Evolutionary conservation across 768 basidiomycete genomes (phyloP).

Genomic region (Boletus barrowsii): DNA sequence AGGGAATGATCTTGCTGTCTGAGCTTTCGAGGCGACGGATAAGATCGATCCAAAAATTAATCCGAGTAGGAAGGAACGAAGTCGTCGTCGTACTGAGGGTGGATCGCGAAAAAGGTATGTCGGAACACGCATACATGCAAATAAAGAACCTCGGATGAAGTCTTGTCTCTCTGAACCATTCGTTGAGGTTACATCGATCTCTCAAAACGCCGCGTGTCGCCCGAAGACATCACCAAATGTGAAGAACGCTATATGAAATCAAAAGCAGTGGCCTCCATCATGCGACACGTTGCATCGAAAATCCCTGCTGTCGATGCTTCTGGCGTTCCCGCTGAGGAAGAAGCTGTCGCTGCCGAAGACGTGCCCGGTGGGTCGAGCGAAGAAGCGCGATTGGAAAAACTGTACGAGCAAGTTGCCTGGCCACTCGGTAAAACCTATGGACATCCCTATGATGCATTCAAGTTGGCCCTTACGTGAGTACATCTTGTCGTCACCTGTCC

Average conservation of each 20-base stretch:
- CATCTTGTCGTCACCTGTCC: neutral
- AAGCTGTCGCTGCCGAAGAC: slow-evolving; percentile 22
- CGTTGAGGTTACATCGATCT: slow-evolving; percentile 92
- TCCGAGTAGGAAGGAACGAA: slow-evolving; percentile 95
- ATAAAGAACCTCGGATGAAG: neutral
- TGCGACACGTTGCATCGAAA: slow-evolving; percentile 87
- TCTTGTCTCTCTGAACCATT: neutral
- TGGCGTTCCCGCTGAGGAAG: slow-evolving; percentile 26
- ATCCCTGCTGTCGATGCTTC: slow-evolving; percentile 46
- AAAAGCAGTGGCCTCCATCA: slow-evolving; percentile 90
- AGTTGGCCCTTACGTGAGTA: slow-evolving; percentile 87
- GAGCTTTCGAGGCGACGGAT: slow-evolving; percentile 96
- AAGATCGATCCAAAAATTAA: slow-evolving; percentile 95
- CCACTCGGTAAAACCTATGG: slow-evolving; percentile 90
- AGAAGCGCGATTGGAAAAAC: slow-evolving; percentile 74
- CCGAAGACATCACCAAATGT: slow-evolving; percentile 98
- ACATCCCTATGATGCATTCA: slow-evolving; percentile 97
- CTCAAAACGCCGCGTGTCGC: slow-evolving; percentile 95
- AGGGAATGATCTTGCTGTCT: slow-evolving; percentile 99
- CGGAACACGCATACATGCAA: neutral
- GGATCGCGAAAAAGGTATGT: slow-evolving; percentile 95
- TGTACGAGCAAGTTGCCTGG: slow-evolving; percentile 93
- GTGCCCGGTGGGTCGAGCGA: slow-evolving; percentile 47
- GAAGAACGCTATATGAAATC: slow-evolving; percentile 99
- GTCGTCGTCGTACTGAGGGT: slow-evolving; percentile 97